Evolutionary conservation across 208 protist genomes (phyloP).

Genomic region (Novymonas esmeraldas): DNA sequence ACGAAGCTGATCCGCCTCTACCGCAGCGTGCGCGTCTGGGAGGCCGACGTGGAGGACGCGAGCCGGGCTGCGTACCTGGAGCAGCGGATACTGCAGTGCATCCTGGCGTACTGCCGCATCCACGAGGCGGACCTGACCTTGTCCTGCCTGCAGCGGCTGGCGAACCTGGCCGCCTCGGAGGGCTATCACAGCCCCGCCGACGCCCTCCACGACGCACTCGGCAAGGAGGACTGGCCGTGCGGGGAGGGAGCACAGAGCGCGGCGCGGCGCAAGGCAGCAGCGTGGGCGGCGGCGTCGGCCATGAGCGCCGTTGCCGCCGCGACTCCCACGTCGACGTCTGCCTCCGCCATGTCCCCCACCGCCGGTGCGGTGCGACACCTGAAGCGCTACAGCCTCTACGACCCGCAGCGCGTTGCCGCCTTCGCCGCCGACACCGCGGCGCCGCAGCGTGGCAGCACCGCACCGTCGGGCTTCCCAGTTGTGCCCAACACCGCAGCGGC

Average conservation of each 20-base stretch:
- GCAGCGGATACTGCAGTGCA: slow-evolving; percentile 55
- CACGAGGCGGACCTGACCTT: slow-evolving; percentile 66
- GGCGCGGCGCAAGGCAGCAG: not conserved
- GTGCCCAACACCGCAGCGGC: slow-evolving; percentile 7
- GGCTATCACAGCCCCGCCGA: slow-evolving; percentile 31
- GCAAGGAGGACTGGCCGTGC: slow-evolving; percentile 25
- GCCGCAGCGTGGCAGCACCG: not conserved
- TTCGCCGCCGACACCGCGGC: too few relatives aligned
- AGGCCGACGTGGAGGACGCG: slow-evolving; percentile 12
- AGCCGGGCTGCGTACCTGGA: slow-evolving; percentile 49
- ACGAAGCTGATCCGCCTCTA: slow-evolving; percentile 68
- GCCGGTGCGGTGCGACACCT: slow-evolving; percentile 1
- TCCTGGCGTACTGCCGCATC: slow-evolving; percentile 59
- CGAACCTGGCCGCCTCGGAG: slow-evolving; percentile 37
- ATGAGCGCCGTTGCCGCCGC: not conserved
- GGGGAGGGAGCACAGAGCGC: slow-evolving; percentile 21
- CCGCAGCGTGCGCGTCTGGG: slow-evolving; percentile 44
- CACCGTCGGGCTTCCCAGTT: not conserved
- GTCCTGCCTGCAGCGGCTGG: slow-evolving; percentile 44
- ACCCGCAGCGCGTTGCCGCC: too few relatives aligned
- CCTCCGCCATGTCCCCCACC: not conserved
- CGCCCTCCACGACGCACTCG: slow-evolving; percentile 15
- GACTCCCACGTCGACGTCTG: not conserved
- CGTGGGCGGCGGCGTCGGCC: not conserved
- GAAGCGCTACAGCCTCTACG: slow-evolving; percentile 20